Conservation (phyloP, 257 asterid species). For the Lavandula angustifolia region DNA sequence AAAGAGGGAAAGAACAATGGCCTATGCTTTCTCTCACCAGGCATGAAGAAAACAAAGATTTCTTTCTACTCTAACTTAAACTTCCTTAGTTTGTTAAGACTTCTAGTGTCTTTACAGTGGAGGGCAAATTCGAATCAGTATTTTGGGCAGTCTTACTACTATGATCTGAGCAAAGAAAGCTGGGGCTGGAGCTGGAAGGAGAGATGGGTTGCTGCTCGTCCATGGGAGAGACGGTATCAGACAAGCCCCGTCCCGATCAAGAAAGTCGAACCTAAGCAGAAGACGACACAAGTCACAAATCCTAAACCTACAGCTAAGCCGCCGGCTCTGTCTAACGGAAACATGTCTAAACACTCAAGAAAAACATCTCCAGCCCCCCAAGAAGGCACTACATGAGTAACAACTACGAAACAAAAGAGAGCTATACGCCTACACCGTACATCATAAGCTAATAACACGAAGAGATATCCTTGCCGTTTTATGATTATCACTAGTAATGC, state of each 20-base stretch:
- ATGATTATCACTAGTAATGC: slow-evolving; percentile 1
- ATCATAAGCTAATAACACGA: neutral
- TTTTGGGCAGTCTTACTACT: slow-evolving; percentile 73
- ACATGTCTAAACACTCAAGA: slow-evolving; percentile 31
- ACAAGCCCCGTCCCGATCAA: slow-evolving; percentile 36
- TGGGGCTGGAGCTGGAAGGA: slow-evolving; percentile 95
- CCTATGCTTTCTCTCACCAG: slow-evolving; percentile 82
- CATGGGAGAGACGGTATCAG: slow-evolving; percentile 68
- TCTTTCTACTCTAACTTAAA: neutral
- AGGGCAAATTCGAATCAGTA: slow-evolving; percentile 58
- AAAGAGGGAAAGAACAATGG: slow-evolving; percentile 72
- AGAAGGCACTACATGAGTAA: slow-evolving; percentile 20
- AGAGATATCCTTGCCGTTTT: neutral
- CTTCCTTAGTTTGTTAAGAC: neutral
- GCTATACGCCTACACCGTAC: neutral
- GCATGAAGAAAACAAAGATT: slow-evolving; percentile 30
- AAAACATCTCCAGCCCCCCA: slow-evolving; percentile 33
- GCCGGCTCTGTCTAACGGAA: slow-evolving; percentile 29
- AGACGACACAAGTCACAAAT: slow-evolving; percentile 33
- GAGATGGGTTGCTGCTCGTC: slow-evolving; percentile 71
- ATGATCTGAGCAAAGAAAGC: slow-evolving; percentile 70
- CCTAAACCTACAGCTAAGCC: slow-evolving; percentile 29
- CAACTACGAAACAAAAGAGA: neutral
- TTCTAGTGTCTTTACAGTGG: slow-evolving; percentile 46
- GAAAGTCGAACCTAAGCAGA: slow-evolving; percentile 38